Conservation (phyloP, 2,329 filamentous ascomycete genomes). For the Trichoderma gracile region DNA sequence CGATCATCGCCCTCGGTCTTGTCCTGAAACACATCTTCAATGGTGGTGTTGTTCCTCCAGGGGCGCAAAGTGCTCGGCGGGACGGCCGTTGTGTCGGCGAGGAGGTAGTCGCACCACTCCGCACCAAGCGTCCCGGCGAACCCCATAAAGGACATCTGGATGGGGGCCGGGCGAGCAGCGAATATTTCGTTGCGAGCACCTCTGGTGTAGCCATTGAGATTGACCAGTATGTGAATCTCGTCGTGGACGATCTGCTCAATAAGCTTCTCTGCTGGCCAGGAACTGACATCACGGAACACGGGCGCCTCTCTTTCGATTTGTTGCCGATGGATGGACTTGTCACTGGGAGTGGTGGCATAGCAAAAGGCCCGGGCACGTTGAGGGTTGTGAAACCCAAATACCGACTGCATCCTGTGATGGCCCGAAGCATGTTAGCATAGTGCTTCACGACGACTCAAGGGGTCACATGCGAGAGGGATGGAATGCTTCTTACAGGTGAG, state of each 20-base stretch:
- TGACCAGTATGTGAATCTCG: conserved; percentile 90
- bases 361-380: conserved; percentile 80
- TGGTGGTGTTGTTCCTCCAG: conserved; percentile 69
- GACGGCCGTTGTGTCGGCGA: conserved; percentile 86
- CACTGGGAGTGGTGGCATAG: conserved; percentile 91
- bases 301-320: conserved; percentile 94
- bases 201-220: conserved; percentile 96
- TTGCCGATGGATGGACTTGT: conserved; percentile 82
- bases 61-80: conserved; percentile 79
- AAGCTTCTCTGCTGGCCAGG: conserved; percentile 80
- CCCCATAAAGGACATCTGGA: conserved; percentile 99
- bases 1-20: conserved; percentile 69
- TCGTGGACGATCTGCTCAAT: conserved; percentile 85
- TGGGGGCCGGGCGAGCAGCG: conserved; percentile 86
- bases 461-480: background rate
- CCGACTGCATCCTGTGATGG: conserved; percentile 78
- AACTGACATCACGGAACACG: conserved; percentile 84
- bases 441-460: background rate
- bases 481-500: conserved; percentile 64
- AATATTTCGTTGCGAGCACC: conserved; percentile 98
- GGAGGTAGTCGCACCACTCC: conserved; percentile 97
- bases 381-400: conserved; percentile 86
- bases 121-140: conserved; percentile 95
- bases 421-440: conserved; percentile 14
- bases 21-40: conserved; percentile 68